A percentile compares a stretch with the other conserved stretches of the same genome.
phyloP scores from a whole-genome alignment of 805 yeast species.

The Metschnikowia shivogae region DNA sequence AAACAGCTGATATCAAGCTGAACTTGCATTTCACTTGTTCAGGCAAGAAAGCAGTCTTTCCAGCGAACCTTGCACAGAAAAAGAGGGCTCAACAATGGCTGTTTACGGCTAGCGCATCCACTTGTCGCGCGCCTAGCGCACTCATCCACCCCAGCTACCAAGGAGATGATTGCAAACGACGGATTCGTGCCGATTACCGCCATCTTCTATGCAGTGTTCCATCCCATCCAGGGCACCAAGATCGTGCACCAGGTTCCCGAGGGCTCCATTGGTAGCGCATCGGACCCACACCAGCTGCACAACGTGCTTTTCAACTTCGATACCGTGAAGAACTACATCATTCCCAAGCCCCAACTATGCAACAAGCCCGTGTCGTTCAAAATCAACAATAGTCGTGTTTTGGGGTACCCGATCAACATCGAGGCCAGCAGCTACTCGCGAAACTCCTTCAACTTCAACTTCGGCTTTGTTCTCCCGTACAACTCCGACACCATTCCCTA shows the following conservation, averaged over 20 bases:
- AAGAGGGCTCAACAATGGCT: no score
- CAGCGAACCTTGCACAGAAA: no score
- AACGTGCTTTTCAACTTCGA: conserved; percentile 65
- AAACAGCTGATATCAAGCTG: no score
- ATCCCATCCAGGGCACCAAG: conserved; percentile 93
- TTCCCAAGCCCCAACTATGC: conserved; percentile 91
- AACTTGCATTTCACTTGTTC: no score
- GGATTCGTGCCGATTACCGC: conserved; percentile 91
- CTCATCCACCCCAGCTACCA: neutral
- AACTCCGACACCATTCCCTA: conserved; percentile 79
- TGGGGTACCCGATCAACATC: conserved; percentile 87
- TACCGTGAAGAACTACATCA: conserved; percentile 80
- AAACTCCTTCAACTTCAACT: conserved; percentile 88
- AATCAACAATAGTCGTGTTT: conserved; percentile 62
- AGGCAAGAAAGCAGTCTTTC: no score
- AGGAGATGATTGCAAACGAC: conserved; percentile 31
- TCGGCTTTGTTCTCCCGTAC: conserved; percentile 86
- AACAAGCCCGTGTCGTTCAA: conserved; percentile 74
- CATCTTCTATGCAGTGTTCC: conserved; percentile 85
- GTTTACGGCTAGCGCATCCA: no score
- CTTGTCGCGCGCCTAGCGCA: neutral
- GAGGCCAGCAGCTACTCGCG: conserved; percentile 74
- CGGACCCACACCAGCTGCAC: conserved; percentile 5
- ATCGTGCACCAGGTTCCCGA: conserved; percentile 88
- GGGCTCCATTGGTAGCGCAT: conserved; percentile 45